A percentile compares a stretch with the other conserved stretches of the same genome.
phyloP scores from a whole-genome alignment of 208 protist genomes.

The Sergeia podlipaevii region DNA sequence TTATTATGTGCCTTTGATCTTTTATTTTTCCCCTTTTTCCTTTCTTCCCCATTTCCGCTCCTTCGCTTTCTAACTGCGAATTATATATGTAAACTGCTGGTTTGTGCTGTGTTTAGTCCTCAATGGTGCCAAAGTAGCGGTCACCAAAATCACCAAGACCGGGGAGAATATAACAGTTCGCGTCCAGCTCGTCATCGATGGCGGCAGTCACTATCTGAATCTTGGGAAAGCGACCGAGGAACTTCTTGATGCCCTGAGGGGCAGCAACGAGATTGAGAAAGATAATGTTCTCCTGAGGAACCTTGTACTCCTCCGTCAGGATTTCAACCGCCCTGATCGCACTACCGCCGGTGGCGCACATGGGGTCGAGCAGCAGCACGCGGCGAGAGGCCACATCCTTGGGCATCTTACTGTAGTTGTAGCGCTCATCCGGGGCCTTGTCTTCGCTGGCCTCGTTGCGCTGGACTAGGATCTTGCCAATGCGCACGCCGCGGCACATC shows the following conservation, averaged over 20 bases:
- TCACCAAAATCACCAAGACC: constrained; percentile 97
- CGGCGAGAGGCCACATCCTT: constrained; percentile 85
- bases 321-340: constrained; percentile 75
- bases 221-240: constrained; percentile 63
- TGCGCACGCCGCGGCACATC: constrained; percentile 93
- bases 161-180: constrained; percentile 94
- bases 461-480: constrained; percentile 99
- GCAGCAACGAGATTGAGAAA: constrained; percentile 95
- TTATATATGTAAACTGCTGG: not conserved
- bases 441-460: constrained; percentile 90
- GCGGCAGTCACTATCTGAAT: constrained; percentile 89
- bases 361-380: constrained; percentile 97
- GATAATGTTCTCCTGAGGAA: constrained; percentile 94
- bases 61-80: not conserved
- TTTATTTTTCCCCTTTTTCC: not conserved
- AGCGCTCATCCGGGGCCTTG: constrained; percentile 84
- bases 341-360: constrained; percentile 95
- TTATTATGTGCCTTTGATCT: not conserved
- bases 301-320: constrained; percentile 76
- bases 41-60: not conserved
- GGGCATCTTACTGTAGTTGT: constrained; percentile 96
- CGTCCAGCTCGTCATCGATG: constrained; percentile 92
- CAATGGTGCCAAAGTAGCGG: constrained; percentile 94
- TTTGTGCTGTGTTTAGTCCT: constrained; percentile 14
- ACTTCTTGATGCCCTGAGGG: constrained; percentile 83